A percentile compares a stretch with the other conserved stretches of the same genome.
Conservation (phyloP, 441 rosid species). For the Croton setiger region DNA sequence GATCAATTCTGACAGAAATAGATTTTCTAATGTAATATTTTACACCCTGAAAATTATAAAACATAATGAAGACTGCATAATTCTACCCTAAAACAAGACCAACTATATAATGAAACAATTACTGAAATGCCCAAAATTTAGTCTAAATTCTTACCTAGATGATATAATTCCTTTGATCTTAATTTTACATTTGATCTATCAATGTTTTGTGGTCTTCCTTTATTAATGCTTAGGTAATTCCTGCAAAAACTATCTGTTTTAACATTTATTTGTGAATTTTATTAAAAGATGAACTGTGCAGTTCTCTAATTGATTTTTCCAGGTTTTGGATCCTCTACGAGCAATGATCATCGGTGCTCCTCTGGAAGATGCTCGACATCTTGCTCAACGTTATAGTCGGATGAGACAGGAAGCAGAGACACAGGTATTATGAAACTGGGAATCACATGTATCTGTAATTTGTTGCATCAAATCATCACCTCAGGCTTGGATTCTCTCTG, state of each 20-base stretch:
- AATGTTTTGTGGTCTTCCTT: not conserved
- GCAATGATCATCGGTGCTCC: conserved; percentile 77
- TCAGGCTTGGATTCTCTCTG: conserved; percentile 10
- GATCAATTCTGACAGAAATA: not conserved
- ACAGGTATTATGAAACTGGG: conserved; percentile 40
- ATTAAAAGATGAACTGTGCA: conserved; percentile 5
- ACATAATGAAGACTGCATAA: not conserved
- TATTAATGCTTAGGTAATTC: not conserved
- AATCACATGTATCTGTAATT: conserved; percentile 3
- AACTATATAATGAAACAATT: not conserved
- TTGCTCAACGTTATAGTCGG: conserved; percentile 91
- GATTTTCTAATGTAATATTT: not conserved
- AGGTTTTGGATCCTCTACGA: conserved; percentile 91
- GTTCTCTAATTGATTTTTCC: conserved; percentile 17
- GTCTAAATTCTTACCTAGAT: not conserved
- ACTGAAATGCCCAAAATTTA: not conserved
- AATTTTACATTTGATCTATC: not conserved
- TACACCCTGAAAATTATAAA: not conserved
- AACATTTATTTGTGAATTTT: conserved; percentile 5
- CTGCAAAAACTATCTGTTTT: not conserved
- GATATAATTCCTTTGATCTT: conserved; percentile 4
- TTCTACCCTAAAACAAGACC: not conserved
- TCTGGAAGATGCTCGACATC: conserved; percentile 93
- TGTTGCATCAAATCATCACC: not conserved
- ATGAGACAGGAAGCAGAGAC: conserved; percentile 97